Percentiles rank a stretch among this genome's conserved stretches.
Evolutionary conservation across 23 red algal species (phyloP).

Genomic region (Gracilaria vermiculophylla): DNA sequence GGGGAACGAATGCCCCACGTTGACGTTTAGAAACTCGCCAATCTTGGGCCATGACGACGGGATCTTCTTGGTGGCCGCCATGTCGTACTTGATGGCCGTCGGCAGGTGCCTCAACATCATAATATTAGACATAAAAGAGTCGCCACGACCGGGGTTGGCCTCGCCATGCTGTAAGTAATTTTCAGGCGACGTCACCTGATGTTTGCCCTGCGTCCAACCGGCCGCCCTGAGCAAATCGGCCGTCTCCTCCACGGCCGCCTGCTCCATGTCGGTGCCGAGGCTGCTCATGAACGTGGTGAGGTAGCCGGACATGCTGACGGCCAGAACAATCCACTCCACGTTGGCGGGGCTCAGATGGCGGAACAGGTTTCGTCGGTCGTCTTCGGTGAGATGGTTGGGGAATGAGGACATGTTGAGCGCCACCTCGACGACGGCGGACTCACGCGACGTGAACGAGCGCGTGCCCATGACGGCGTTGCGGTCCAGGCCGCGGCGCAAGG

Average conservation of each 20-base stretch:
- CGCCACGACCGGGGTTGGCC: slow-evolving; percentile 15
- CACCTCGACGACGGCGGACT: slow-evolving; percentile 47
- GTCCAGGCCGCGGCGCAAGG: slow-evolving; percentile 46
- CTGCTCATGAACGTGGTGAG: slow-evolving; percentile 57
- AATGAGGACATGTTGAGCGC: slow-evolving; percentile 58
- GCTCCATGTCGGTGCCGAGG: slow-evolving; percentile 54
- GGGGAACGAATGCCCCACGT: slow-evolving; percentile 57
- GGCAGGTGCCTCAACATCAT: slow-evolving; percentile 55
- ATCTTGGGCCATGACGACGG: slow-evolving; percentile 51
- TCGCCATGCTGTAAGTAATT: slow-evolving; percentile 46
- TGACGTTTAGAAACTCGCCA: slow-evolving; percentile 48
- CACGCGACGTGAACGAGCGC: slow-evolving; percentile 7
- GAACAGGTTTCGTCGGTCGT: slow-evolving; percentile 36
- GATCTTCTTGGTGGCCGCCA: slow-evolving; percentile 55
- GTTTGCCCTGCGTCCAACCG: slow-evolving; percentile 64
- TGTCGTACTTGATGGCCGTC: slow-evolving; percentile 55
- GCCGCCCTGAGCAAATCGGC: slow-evolving; percentile 21
- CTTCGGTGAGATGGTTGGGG: slow-evolving; percentile 42
- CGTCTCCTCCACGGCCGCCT: slow-evolving; percentile 33
- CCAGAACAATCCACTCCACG: slow-evolving; percentile 59
- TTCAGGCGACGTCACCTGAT: slow-evolving; percentile 40
- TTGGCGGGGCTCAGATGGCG: slow-evolving; percentile 15
- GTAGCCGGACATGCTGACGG: slow-evolving; percentile 54
- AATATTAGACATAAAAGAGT: slow-evolving; percentile 42
- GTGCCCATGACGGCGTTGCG: slow-evolving; percentile 19